Evolutionary conservation across 2,329 filamentous ascomycete genomes (phyloP).

Genomic region (Parasarocladium wereldwijsianum): DNA sequence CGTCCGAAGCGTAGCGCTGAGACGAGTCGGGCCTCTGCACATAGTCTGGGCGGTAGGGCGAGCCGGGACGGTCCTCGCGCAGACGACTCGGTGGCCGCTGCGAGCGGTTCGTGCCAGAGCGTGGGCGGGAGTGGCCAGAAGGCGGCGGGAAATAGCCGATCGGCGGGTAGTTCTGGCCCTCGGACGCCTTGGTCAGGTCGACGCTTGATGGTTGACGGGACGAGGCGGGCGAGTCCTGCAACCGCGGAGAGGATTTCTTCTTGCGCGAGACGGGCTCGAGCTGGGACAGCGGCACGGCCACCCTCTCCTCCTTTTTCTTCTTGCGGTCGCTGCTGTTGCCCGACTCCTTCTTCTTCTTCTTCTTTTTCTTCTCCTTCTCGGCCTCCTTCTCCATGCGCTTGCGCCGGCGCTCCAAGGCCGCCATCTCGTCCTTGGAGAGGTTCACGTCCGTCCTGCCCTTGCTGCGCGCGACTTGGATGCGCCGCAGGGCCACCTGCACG

Average conservation of each 20-base stretch:
- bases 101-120: slow-evolving; percentile 26
- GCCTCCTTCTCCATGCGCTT: slow-evolving; percentile 40
- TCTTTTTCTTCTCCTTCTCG: slow-evolving; percentile 10
- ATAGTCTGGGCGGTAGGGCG: slow-evolving; percentile 31
- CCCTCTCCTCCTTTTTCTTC: slow-evolving; percentile 29
- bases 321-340: slow-evolving; percentile 19
- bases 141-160: slow-evolving; percentile 37
- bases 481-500: slow-evolving; percentile 63
- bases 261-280: slow-evolving; percentile 28
- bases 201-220: slow-evolving; percentile 24
- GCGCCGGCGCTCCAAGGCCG: slow-evolving; percentile 57
- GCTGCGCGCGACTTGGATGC: slow-evolving; percentile 64
- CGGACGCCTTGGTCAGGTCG: slow-evolving; percentile 19
- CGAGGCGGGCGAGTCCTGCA: slow-evolving; percentile 18
- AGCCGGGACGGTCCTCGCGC: slow-evolving; percentile 21
- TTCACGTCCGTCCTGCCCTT: slow-evolving; percentile 67
- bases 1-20: slow-evolving; percentile 28
- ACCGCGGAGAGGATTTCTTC: slow-evolving; percentile 13
- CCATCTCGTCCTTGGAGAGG: slow-evolving; percentile 65
- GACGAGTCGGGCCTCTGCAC: slow-evolving; percentile 17
- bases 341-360: slow-evolving; percentile 10
- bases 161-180: slow-evolving; percentile 24
- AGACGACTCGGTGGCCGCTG: slow-evolving; percentile 18
- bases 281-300: slow-evolving; percentile 38
- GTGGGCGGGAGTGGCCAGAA: slow-evolving; percentile 23